phyloP scores from a whole-genome alignment of 2,329 filamentous ascomycete genomes.

The Ascocoryne sarcoides region DNA sequence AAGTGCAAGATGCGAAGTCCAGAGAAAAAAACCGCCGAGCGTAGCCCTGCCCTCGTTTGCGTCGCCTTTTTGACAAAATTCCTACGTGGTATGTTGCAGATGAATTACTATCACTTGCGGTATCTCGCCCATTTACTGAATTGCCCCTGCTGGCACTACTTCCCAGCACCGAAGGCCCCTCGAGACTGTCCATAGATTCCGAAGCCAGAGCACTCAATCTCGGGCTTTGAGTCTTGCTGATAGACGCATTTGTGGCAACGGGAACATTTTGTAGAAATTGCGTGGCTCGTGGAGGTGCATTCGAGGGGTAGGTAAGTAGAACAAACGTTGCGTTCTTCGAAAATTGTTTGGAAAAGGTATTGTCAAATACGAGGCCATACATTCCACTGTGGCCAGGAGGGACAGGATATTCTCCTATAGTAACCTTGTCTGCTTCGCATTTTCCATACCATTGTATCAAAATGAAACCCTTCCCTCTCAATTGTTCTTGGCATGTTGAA shows the following conservation, averaged over 20 bases:
- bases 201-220: constrained; percentile 37
- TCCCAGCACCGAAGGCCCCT: constrained; percentile 35
- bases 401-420: constrained; percentile 83
- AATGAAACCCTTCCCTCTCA: constrained; percentile 59
- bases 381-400: constrained; percentile 69
- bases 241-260: constrained; percentile 10
- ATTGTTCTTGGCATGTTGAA: constrained; percentile 51
- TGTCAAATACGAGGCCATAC: constrained; percentile 96
- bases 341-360: constrained; percentile 92
- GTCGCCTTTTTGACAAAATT: constrained; percentile 75
- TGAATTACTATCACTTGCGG: constrained; percentile 34
- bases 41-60: constrained; percentile 90
- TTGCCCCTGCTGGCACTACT: constrained; percentile 32
- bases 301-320: constrained; percentile 85
- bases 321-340: constrained; percentile 95
- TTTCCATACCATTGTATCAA: constrained; percentile 81
- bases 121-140: constrained; percentile 44
- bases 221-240: constrained; percentile 40
- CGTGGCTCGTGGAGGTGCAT: constrained; percentile 64
- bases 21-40: constrained; percentile 92
- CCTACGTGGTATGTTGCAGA: constrained; percentile 66
- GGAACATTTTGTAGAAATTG: constrained; percentile 58
- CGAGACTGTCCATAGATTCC: constrained; percentile 53
- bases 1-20: constrained; percentile 85
- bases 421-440: constrained; percentile 93